Conservation (phyloP, 2,329 filamentous ascomycete species). For the Harringtonia aguacate region DNA sequence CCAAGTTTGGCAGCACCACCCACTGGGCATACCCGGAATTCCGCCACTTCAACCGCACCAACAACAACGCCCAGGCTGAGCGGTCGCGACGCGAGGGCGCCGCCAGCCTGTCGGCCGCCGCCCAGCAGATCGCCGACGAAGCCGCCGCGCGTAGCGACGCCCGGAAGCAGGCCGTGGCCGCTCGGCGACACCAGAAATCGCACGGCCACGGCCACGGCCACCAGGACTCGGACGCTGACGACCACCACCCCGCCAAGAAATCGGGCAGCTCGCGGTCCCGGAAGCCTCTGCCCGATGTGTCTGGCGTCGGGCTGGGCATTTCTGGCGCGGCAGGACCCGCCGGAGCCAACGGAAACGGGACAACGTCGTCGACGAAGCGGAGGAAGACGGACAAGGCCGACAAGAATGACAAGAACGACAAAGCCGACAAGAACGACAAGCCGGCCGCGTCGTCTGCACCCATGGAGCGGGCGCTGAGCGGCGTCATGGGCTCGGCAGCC, state of each 20-base stretch:
- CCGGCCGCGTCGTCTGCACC: constrained; percentile 34
- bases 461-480: constrained; percentile 61
- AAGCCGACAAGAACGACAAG: constrained; percentile 65
- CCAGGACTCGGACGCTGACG: constrained; percentile 71
- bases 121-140: constrained; percentile 70
- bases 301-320: constrained; percentile 52
- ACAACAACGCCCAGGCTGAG: constrained; percentile 53
- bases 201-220: constrained; percentile 4
- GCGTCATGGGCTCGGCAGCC: constrained; percentile 29
- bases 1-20: constrained; percentile 78
- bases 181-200: constrained; percentile 60
- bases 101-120: constrained; percentile 65
- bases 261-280: constrained; percentile 47
- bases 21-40: constrained; percentile 96
- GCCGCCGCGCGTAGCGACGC: constrained; percentile 75
- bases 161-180: constrained; percentile 69
- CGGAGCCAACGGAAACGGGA: constrained; percentile 32
- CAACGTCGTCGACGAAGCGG: constrained; percentile 51
- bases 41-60: constrained; percentile 47
- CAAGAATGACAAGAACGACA: no score
- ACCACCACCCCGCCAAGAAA: constrained; percentile 55
- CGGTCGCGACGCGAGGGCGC: constrained; percentile 69
- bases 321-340: constrained; percentile 38
- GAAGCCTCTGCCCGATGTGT: constrained; percentile 29
- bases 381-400: no score